Conservation (phyloP, 2,329 filamentous ascomycete genomes). For the Tolypocladium cylindrosporum region DNA sequence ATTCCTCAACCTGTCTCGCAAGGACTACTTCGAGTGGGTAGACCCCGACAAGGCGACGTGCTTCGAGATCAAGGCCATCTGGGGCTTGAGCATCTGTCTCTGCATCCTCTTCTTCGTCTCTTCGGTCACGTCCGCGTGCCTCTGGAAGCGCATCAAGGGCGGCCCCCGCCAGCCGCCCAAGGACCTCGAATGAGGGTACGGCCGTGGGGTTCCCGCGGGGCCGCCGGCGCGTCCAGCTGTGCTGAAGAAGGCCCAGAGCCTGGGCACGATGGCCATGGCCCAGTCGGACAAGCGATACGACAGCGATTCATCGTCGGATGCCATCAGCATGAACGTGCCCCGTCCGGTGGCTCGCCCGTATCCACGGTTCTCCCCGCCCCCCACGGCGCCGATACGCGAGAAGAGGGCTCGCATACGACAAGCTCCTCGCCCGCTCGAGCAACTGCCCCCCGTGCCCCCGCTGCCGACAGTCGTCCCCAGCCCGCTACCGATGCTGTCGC, state of each 20-base stretch:
- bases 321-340: slow-evolving; percentile 15
- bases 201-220: slow-evolving; percentile 27
- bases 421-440: slow-evolving; percentile 15
- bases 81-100: slow-evolving; percentile 74
- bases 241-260: slow-evolving; percentile 18
- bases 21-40: slow-evolving; percentile 32
- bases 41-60: slow-evolving; percentile 54
- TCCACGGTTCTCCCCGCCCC: slow-evolving; percentile 23
- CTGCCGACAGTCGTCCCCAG: slow-evolving; percentile 11
- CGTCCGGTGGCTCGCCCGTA: slow-evolving; percentile 6
- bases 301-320: slow-evolving; percentile 18
- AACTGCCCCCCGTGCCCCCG: slow-evolving; percentile 17
- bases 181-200: slow-evolving; percentile 41
- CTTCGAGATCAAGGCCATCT: slow-evolving; percentile 76
- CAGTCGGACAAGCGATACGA: slow-evolving; percentile 19
- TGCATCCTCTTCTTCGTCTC: slow-evolving; percentile 62
- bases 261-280: slow-evolving; percentile 27
- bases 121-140: slow-evolving; percentile 43
- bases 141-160: slow-evolving; percentile 52
- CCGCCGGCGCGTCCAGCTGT: slow-evolving; percentile 6
- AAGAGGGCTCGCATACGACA: slow-evolving; percentile 12
- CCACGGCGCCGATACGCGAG: slow-evolving; percentile 22
- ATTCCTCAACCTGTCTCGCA: slow-evolving; percentile 26
- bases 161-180: slow-evolving; percentile 25
- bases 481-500: neutral